These are phyloP conservation scores for Penicillium paneum DNA, from an alignment of 2,329 filamentous ascomycete species.

Conservation along the genomic window DNA sequence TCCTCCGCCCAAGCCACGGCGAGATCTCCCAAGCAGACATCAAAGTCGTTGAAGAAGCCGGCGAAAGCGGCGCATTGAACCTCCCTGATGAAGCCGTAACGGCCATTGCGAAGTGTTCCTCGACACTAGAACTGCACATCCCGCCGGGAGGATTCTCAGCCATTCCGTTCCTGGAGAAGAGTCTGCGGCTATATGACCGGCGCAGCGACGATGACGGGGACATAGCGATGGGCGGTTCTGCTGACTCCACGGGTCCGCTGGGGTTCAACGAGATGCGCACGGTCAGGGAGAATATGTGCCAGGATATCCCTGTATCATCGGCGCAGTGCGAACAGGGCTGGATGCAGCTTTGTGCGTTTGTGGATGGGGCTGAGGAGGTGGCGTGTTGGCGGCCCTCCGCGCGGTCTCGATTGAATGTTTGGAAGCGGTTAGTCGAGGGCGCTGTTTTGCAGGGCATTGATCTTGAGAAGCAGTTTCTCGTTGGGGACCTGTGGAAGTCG, in stretches of 20 bases:
- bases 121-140: conserved; percentile 45
- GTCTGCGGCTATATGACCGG: conserved; percentile 32
- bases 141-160: conserved; percentile 33
- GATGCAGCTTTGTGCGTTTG: conserved; percentile 53
- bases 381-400: conserved; percentile 49
- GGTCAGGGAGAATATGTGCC: conserved; percentile 44
- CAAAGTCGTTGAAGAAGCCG: conserved; percentile 26
- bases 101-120: conserved; percentile 45
- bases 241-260: conserved; percentile 25
- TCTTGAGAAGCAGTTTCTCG: conserved; percentile 42
- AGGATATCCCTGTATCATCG: conserved; percentile 52
- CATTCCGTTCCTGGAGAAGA: conserved; percentile 28
- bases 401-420: conserved; percentile 48
- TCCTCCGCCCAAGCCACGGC: conserved; percentile 47
- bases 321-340: conserved; percentile 52
- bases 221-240: conserved; percentile 16
- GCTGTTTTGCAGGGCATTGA: conserved; percentile 41
- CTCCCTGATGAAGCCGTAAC: conserved; percentile 35
- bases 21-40: conserved; percentile 27
- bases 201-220: conserved; percentile 19
- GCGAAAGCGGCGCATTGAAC: conserved; percentile 21
- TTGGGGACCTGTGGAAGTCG: conserved; percentile 41
- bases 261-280: conserved; percentile 25
- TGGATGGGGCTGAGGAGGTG: conserved; percentile 31
- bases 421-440: conserved; percentile 45